These are phyloP conservation scores for Colletotrichum melonis DNA, from an alignment of 2,329 filamentous ascomycete species.

Conservation along the genomic window DNA sequence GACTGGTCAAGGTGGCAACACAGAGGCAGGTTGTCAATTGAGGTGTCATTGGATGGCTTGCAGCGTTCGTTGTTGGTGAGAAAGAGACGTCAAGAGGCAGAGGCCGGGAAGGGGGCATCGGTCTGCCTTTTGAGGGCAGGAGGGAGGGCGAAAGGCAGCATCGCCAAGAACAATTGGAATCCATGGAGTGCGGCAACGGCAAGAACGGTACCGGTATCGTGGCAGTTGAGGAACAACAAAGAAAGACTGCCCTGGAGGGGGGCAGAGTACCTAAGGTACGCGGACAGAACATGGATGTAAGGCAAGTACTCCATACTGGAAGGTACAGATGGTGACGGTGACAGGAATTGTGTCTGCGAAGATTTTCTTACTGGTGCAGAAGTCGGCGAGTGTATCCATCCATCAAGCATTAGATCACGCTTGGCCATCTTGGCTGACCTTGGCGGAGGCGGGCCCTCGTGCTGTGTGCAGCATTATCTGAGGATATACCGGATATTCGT, in stretches of 20 bases:
- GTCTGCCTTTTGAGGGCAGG: not conserved
- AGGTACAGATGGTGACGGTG: not conserved
- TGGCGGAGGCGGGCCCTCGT: not conserved
- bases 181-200: not conserved
- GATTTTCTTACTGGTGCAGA: not conserved
- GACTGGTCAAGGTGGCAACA: conserved; percentile 15
- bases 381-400: not conserved
- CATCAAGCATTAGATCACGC: conserved; percentile 13
- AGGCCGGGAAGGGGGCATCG: not conserved
- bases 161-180: not conserved
- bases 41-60: not conserved
- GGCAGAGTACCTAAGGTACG: not conserved
- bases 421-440: conserved; percentile 23
- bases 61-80: not conserved
- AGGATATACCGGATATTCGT: not conserved
- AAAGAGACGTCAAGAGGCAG: not conserved
- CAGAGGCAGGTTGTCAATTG: not conserved
- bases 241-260: not conserved
- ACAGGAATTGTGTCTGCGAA: not conserved
- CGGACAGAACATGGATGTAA: not conserved
- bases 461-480: not conserved
- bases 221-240: not conserved
- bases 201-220: not conserved
- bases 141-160: not conserved
- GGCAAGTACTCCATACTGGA: too few relatives aligned